Base-by-base conservation (phyloP, 192 early-diverging fungal species). In the Dimargaris cristalligena region DNA sequence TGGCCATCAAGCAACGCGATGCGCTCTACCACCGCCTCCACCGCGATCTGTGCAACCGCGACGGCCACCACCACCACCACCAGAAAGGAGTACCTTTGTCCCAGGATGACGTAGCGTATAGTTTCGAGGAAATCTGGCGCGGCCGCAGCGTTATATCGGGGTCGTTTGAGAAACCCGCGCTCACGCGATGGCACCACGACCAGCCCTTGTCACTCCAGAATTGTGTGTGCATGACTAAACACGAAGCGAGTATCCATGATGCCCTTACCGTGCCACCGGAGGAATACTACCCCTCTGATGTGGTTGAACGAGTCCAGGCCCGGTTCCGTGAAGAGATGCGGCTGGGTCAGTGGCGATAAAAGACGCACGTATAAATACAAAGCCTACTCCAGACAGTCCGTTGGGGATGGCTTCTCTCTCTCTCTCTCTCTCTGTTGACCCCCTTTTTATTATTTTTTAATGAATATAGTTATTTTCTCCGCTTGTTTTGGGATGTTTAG, bases 61-160 rank as follows among this genome's bases (percentile, higher is more conserved):
- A 83, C 60, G 58, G 59, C 22, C 54, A 44, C 22, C 35, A 58
- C 16, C 44, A 65, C 51, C 50, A 33, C 29, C 54, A 67, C 59
- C 45, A 65, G 62, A 4, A 57, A 30, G n/a, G 38, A 1, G 71
- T 86, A 32, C 67, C 74, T 23, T 26, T 92, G 20, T 82, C 80
- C 51, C 64, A 68, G 32, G 71, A 77, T 30, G 92, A 97, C 65
- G 73, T 87, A 18, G 89, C 80, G 1, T 95, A 90, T 65, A 77
- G 91, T 33, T 75, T 92, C 44, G 94, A 97, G 61, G 90, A 95
- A 65, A 81, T 92, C 46, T 96, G 88, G 81, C 74, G 79, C 30
- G 86, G 89, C 14, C 76, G 81, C 55, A 87, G 85, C 61, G 83
- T 79, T 1, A 32, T 94, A 8, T 89, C 90, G 0, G 82, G 86